Base-by-base conservation (phyloP, 208 protist genomes). In the Trypanosoma rangeli region DNA sequence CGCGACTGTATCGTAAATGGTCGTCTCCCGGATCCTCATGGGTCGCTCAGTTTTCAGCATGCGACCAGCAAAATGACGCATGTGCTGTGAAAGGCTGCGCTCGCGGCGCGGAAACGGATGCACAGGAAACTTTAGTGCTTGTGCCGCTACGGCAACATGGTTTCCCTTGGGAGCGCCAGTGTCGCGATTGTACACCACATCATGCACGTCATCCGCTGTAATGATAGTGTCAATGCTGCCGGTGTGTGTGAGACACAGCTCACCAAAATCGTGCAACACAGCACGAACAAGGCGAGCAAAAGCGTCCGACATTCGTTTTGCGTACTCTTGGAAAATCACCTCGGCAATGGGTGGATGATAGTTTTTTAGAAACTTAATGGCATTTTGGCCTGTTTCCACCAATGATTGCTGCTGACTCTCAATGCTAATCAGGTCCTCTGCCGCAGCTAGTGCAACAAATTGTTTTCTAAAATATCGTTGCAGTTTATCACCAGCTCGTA, bases 401-500 rank as follows among this genome's bases (percentile, higher is more conserved):
- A 95, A 79, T 9, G 71, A 56, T 61, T 74, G 66, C 74, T 95
- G 90, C 58, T 72, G 70, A 31, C 76, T 58, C 58, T 76, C 68
- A 35, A 90, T 68, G 42, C 73, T 76, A 13, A 74, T 10, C n/a
- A 79, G 49, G 58, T 84, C 59, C 33, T 82, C 79, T 4, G 37
- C 74, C 44, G 39, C 29, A 10, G 76, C 65, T 42, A 93, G 74
- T 8, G 78, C 64, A 18, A 33, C 16, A 35, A 95, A 86, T 39
- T 74, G 60, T 65, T 83, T 74, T 5, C 68, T 77, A 46, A 95
- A 77, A 64, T 87, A 93, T 15, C 83, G 82, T 44, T 87, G 78
- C 33, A 95, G 78, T 65, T 93, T 93, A 64, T 87, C 82, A n/a
- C 90, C 90, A 22, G 90, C 90, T 46, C 80, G 77, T n/a, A 79